phyloP scores from a whole-genome alignment of 2,329 filamentous ascomycete genomes.

The Calonectria hongkongensis region DNA sequence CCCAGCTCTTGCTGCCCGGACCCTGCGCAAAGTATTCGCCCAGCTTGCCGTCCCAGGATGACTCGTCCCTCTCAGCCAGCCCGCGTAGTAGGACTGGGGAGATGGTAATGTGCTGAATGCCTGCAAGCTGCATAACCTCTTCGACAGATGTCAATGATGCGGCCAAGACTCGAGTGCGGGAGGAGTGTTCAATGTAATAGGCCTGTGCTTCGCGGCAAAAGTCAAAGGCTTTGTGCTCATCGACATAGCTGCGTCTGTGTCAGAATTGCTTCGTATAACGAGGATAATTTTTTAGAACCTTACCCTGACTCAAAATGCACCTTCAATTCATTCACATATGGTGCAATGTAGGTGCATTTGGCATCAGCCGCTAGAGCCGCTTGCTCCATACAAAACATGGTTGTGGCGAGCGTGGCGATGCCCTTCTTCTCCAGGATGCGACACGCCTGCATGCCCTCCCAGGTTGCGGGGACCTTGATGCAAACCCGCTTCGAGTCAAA shows the following conservation, averaged over 20 bases:
- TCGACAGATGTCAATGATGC: constrained; percentile 74
- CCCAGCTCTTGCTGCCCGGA: constrained; percentile 54
- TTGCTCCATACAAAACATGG: constrained; percentile 77
- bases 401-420: constrained; percentile 77
- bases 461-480: constrained; percentile 79
- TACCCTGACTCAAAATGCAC: constrained; percentile 75
- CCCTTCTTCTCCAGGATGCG: constrained; percentile 70
- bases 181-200: constrained; percentile 67
- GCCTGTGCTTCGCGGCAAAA: constrained; percentile 71
- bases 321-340: constrained; percentile 79
- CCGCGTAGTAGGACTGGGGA: constrained; percentile 70
- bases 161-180: constrained; percentile 71
- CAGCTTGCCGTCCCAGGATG: constrained; percentile 56
- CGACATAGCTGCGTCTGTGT: constrained; percentile 63
- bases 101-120: constrained; percentile 76
- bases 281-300: constrained; percentile 44
- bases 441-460: constrained; percentile 78
- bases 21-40: constrained; percentile 57
- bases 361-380: constrained; percentile 74
- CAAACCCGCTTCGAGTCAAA: constrained; percentile 71
- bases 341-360: constrained; percentile 77
- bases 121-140: constrained; percentile 75
- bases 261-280: not conserved
- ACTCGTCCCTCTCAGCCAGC: constrained; percentile 63
- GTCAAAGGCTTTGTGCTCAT: constrained; percentile 68